A percentile compares a stretch with the other conserved stretches of the same genome.
phyloP scores from a whole-genome alignment of 495 filamentous ascomycete genomes.

The Copromyces sp. region DNA sequence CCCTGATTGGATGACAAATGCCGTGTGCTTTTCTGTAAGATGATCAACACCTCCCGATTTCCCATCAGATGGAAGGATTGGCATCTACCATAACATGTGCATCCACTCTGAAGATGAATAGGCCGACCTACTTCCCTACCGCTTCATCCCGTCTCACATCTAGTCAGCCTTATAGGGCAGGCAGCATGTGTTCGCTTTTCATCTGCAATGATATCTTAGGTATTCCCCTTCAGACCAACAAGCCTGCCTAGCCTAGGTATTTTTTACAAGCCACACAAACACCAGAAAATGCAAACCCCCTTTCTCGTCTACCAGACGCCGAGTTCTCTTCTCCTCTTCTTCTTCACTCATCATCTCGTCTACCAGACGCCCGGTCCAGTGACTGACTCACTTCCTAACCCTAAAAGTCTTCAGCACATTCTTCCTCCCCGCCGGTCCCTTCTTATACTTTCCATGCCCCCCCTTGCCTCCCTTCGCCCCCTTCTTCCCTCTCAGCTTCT shows the following conservation, averaged over 20 bases:
- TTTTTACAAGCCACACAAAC: not conserved
- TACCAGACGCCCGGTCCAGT: constrained; percentile 8
- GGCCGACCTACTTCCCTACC: not conserved
- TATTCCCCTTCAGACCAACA: not conserved
- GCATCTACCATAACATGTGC: not conserved
- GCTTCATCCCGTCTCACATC: not conserved
- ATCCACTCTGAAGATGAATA: too few species aligned
- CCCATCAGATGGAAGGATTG: not conserved
- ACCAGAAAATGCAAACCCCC: not conserved
- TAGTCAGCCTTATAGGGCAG: not conserved
- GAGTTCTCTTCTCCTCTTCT: too few species aligned
- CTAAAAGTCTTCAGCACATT: constrained; percentile 92
- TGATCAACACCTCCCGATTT: not conserved
- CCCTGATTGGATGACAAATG: not conserved
- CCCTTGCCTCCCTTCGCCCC: constrained; percentile 45
- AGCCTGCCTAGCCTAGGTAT: not conserved
- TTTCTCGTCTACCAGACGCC: not conserved
- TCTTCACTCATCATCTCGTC: too few species aligned
- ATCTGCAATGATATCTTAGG: not conserved
- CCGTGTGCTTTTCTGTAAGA: not conserved
- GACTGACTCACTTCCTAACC: constrained; percentile 35
- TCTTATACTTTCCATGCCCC: constrained; percentile 36
- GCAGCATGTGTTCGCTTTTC: not conserved
- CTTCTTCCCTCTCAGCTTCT: constrained; percentile 53
- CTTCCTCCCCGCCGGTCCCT: constrained; percentile 39